These are phyloP conservation scores for Lathyrus tuberosus DNA, from an alignment of 306 rosid species.

Conservation along the genomic window DNA sequence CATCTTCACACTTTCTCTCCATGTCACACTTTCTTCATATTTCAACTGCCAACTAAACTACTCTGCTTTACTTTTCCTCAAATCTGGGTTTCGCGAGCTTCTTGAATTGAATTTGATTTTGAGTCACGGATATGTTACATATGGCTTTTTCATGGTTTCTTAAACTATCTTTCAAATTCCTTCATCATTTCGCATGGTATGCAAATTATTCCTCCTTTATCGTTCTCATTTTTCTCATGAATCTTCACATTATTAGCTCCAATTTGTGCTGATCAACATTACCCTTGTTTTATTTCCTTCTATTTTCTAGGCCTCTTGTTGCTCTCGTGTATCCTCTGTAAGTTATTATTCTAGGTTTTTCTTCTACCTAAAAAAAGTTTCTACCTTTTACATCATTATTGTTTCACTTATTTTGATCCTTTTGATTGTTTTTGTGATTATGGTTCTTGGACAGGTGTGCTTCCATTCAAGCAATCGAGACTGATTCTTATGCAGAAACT, in stretches of 20 bases:
- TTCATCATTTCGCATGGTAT: constrained; percentile 55
- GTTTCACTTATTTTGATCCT: background rate
- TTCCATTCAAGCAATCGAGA: constrained; percentile 54
- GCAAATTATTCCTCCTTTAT: background rate
- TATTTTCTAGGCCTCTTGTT: constrained; percentile 57
- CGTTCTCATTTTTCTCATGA: too few species aligned
- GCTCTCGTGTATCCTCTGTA: constrained; percentile 70
- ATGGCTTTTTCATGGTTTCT: constrained; percentile 43
- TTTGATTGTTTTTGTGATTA: constrained; percentile 2
- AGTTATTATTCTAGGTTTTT: constrained; percentile 23
- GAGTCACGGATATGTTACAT: background rate
- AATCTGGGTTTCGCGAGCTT: too few species aligned
- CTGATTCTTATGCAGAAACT: constrained; percentile 43
- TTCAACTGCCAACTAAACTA: too few species aligned
- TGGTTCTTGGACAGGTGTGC: constrained; percentile 42
- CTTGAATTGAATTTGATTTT: background rate
- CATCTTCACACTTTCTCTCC: too few species aligned
- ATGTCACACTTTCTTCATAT: too few species aligned
- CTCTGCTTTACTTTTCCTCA: too few species aligned
- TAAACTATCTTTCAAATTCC: constrained; percentile 37
- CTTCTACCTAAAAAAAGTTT: background rate
- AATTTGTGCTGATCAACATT: background rate
- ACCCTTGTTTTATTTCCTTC: background rate
- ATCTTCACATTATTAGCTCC: background rate
- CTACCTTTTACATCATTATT: background rate